Percentiles rank a stretch among this genome's conserved stretches.
Evolutionary conservation across 208 protist genomes (phyloP).

Genomic region (Acanthamoeba castellanii): DNA sequence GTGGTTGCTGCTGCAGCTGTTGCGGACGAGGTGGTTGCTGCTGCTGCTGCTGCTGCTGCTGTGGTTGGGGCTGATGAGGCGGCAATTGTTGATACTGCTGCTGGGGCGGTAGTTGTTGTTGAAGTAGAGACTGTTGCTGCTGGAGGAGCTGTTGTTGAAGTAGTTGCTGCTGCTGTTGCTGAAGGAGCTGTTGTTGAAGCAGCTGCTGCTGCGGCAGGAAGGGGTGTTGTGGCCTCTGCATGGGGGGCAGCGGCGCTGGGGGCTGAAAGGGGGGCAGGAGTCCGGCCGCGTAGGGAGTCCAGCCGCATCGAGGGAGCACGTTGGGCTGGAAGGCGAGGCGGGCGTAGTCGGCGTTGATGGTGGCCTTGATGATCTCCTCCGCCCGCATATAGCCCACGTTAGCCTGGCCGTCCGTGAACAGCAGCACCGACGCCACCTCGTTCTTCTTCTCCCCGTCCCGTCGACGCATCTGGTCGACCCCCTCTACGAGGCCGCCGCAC

Average conservation of each 20-base stretch:
- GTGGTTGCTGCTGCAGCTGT: not conserved
- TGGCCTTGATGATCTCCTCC: conserved; percentile 6
- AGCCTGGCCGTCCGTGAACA: conserved; percentile 57
- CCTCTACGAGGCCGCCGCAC: conserved; percentile 33
- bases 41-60: no score
- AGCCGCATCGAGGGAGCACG: no score
- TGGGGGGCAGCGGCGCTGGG: no score
- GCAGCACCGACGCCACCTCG: conserved; percentile 36
- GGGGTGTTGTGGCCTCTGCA: no score
- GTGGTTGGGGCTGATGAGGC: no score
- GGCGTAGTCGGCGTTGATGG: not conserved
- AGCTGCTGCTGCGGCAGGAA: no score
- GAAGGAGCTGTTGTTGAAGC: no score
- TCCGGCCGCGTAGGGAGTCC: no score
- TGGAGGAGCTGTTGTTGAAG: not conserved
- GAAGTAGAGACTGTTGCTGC: not conserved
- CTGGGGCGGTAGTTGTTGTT: not conserved
- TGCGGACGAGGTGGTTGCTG: not conserved
- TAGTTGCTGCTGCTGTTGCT: not conserved
- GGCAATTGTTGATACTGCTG: not conserved
- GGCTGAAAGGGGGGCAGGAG: no score
- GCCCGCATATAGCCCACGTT: conserved; percentile 17
- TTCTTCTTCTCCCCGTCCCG: not conserved
- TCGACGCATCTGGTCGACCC: not conserved
- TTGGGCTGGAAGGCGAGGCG: no score